A percentile compares a stretch with the other conserved stretches of the same genome.
phyloP scores from a whole-genome alignment of 495 filamentous ascomycete genomes.

The Podospora sp. region DNA sequence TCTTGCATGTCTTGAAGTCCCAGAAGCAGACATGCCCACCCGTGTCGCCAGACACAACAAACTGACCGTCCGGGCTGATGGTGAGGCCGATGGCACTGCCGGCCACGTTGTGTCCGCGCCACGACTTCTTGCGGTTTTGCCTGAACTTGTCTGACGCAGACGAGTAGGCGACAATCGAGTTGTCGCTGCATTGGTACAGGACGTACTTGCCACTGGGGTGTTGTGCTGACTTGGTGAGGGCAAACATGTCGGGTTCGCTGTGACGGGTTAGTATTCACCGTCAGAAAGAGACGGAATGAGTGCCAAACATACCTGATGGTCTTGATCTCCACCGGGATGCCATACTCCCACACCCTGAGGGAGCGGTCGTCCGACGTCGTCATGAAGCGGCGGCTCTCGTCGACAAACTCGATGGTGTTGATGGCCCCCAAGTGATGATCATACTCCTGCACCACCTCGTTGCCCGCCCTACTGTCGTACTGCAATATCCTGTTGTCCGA shows the following conservation, averaged over 20 bases:
- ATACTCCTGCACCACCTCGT: slow-evolving; percentile 91
- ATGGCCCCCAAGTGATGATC: slow-evolving; percentile 96
- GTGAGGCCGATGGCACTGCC: slow-evolving; percentile 90
- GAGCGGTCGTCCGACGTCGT: slow-evolving; percentile 97
- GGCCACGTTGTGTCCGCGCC: slow-evolving; percentile 92
- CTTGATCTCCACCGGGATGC: slow-evolving; percentile 77
- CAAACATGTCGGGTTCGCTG: slow-evolving; percentile 96
- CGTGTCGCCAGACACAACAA: slow-evolving; percentile 80
- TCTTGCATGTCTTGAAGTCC: slow-evolving; percentile 99
- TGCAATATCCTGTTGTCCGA: slow-evolving; percentile 98
- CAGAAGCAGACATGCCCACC: slow-evolving; percentile 92
- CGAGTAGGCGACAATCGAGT: slow-evolving; percentile 95
- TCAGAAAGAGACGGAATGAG: neutral
- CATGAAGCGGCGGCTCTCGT: slow-evolving; percentile 93
- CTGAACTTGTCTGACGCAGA: slow-evolving; percentile 84
- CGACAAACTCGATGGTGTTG: slow-evolving; percentile 96
- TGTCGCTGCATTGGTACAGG: slow-evolving; percentile 88
- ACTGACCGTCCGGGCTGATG: slow-evolving; percentile 87
- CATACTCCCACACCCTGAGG: slow-evolving; percentile 95
- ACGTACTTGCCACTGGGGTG: slow-evolving; percentile 93
- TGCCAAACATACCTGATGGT: slow-evolving; percentile 36
- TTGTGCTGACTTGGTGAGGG: slow-evolving; percentile 74
- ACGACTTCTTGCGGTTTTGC: slow-evolving; percentile 95
- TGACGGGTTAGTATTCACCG: slow-evolving; percentile 69
- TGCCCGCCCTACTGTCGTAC: slow-evolving; percentile 82